Percentiles rank a stretch among this genome's conserved stretches.
Evolutionary conservation across 225 moss, liverwort and hornwort genomes (phyloP).

Genomic region (Anthoceros angustus): DNA sequence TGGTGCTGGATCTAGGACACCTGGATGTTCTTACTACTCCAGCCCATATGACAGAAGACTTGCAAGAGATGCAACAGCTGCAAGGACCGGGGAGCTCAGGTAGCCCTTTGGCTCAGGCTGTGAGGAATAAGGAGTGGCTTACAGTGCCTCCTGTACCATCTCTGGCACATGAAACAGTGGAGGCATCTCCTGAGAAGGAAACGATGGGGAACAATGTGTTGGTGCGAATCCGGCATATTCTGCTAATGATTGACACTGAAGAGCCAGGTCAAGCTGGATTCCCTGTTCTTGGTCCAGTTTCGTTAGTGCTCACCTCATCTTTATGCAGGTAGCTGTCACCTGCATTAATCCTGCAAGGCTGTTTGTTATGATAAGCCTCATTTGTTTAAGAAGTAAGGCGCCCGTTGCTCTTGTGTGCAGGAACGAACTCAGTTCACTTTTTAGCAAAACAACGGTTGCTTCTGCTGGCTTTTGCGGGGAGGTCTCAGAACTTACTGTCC

Average conservation of each 20-base stretch:
- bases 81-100: conserved; percentile 26
- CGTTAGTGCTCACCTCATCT: conserved; percentile 52
- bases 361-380: not conserved
- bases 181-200: conserved; percentile 34
- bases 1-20: conserved; percentile 60
- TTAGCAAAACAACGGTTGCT: conserved; percentile 44
- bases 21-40: conserved; percentile 72
- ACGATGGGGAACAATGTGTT: conserved; percentile 71
- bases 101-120: conserved; percentile 48
- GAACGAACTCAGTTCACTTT: conserved; percentile 62
- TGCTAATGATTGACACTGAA: conserved; percentile 41
- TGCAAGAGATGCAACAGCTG: conserved; percentile 21
- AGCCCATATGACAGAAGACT: conserved; percentile 25
- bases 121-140: conserved; percentile 57
- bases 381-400: conserved; percentile 5
- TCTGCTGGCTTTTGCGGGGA: conserved; percentile 38
- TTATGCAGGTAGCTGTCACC: conserved; percentile 32
- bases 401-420: conserved; percentile 21
- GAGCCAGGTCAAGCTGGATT: conserved; percentile 28
- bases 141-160: conserved; percentile 43
- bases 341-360: not conserved
- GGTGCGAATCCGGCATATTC: conserved; percentile 41
- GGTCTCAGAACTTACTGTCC: conserved; percentile 48
- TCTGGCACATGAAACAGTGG: conserved; percentile 27
- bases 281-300: conserved; percentile 65